phyloP scores from a whole-genome alignment of 176 grass and related monocot species.

The Musa beccarii region DNA sequence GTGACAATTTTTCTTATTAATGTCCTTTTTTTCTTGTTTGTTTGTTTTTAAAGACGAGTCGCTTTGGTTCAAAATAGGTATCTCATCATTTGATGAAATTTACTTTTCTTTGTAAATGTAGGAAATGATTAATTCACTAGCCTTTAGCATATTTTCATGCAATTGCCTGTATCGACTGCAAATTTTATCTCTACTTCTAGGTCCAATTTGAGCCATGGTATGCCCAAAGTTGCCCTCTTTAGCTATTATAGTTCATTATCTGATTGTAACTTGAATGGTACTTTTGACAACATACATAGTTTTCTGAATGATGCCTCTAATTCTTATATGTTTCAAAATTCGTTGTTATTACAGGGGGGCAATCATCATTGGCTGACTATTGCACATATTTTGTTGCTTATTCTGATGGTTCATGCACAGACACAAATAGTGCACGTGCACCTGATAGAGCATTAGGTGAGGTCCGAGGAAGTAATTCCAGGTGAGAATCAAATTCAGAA shows the following conservation, averaged over 20 bases:
- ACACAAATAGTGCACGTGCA: constrained; percentile 81
- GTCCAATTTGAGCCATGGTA: not conserved
- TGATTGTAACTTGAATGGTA: no score
- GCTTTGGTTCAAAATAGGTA: not conserved
- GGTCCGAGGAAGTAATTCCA: constrained; percentile 89
- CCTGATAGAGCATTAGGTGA: constrained; percentile 97
- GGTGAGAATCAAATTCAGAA: constrained; percentile 29
- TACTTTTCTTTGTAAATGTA: not conserved
- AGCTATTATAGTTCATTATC: not conserved
- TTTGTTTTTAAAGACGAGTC: no score
- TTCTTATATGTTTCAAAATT: not conserved
- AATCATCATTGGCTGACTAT: constrained; percentile 99
- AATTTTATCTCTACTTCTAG: not conserved
- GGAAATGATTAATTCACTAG: not conserved
- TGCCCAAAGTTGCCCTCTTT: not conserved
- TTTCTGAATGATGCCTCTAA: not conserved
- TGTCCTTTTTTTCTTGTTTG: not conserved
- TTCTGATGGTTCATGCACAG: constrained; percentile 98
- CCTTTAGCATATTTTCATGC: not conserved
- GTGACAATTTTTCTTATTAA: no score
- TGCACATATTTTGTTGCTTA: constrained; percentile 98
- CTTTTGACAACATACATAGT: no score
- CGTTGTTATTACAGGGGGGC: constrained; percentile 46
- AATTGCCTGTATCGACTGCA: no score
- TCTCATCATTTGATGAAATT: not conserved